Base-by-base conservation (phyloP, 139 green algal genomes). In the Astrephomene gubernaculifera region DNA sequence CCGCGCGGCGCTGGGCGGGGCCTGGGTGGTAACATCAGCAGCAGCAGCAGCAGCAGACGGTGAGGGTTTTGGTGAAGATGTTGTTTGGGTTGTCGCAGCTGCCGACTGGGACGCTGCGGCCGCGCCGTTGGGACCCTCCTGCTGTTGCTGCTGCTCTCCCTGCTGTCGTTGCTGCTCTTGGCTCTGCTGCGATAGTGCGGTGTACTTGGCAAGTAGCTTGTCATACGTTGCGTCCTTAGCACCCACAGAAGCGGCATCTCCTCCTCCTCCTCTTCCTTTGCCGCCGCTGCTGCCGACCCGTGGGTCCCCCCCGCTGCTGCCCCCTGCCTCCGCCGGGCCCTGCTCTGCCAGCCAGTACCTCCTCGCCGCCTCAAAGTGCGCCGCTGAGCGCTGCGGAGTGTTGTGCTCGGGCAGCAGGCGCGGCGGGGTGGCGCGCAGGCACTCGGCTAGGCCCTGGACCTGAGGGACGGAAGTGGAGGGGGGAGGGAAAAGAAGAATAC, bases 331-430 rank as follows among this genome's bases (percentile, higher is more conserved):
- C 5, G 70, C 43, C 12, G 43, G n/a, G n/a, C n/a, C n/a, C n/a
- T n/a, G n/a, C n/a, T n/a, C n/a, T n/a, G 72, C 38, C 74, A 83
- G 57, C 76, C 76, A 83, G 60, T 57, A 83, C 10, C 41, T 29
- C 76, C 39, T 45, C 41, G 76, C 76, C 7, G 31, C 39, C 2
- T 73, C 57, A n/a, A 83, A 83, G 39, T 73, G 63, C 43, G 39
- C 25, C 4, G 60, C 76, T 27, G 57, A 45, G 29, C 72, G 57
- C 43, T 72, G 52, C 39, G 41, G 31, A 7, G 52, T 45, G n/a
- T 60, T 60, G 5, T 63, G 60, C 5, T 83, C 60, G 1, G 76
- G 61, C 60, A 54, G 31, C 38, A 83, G 41, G 24, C 76, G 60
- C 57, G 76, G 76, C 60, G 76, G 76, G 43, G 76, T 72, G 29